Evolutionary conservation across 2,329 filamentous ascomycete species (phyloP).

Genomic region (Fusarium pseudoanthophilum): DNA sequence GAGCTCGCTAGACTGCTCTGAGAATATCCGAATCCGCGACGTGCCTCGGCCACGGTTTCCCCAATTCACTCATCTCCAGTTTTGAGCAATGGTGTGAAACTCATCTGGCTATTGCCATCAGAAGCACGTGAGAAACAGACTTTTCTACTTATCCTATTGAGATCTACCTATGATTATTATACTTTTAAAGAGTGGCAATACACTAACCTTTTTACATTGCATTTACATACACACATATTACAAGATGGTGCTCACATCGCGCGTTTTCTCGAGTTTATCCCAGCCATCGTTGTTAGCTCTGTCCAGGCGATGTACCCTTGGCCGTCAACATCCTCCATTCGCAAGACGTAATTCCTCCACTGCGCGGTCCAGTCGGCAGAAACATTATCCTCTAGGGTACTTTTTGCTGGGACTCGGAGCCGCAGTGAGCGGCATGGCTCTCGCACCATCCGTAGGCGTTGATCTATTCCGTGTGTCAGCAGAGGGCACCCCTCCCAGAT

Average conservation of each 20-base stretch:
- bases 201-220: too few relatives aligned
- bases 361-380: background rate
- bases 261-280: background rate
- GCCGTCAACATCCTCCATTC: background rate
- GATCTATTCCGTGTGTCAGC: background rate
- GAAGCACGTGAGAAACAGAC: too few relatives aligned
- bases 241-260: background rate
- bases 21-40: background rate
- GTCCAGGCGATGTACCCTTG: fast-evolving
- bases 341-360: background rate
- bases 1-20: background rate
- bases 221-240: too few relatives aligned
- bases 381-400: background rate
- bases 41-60: background rate
- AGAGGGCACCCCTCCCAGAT: background rate
- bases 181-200: background rate
- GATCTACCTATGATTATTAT: background rate
- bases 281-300: background rate
- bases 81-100: background rate
- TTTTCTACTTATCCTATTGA: background rate
- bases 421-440: background rate
- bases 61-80: background rate
- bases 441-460: background rate
- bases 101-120: background rate
- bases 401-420: background rate